These are phyloP conservation scores for Dalbergia cochinchinensis DNA, from an alignment of 306 rosid genomes.

Conservation along the genomic window DNA sequence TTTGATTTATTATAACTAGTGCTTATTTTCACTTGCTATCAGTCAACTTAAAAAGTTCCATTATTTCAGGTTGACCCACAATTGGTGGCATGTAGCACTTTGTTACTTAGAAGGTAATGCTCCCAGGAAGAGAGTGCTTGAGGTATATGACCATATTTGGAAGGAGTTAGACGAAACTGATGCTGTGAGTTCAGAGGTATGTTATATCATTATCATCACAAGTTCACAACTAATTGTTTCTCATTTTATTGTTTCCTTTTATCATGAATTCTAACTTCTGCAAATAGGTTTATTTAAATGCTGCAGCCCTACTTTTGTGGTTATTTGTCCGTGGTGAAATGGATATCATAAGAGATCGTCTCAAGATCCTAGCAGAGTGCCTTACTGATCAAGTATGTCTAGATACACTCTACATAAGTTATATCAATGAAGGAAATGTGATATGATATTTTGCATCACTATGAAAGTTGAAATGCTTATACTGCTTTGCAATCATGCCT, in stretches of 20 bases:
- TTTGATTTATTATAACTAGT: slow-evolving; percentile 8
- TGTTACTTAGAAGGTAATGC: slow-evolving; percentile 72
- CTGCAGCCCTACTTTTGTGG: slow-evolving; percentile 62
- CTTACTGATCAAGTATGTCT: slow-evolving; percentile 62
- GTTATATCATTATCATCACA: slow-evolving; percentile 19
- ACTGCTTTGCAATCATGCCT: neutral
- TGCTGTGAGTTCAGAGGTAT: slow-evolving; percentile 59
- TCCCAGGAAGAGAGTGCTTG: slow-evolving; percentile 53
- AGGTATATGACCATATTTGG: slow-evolving; percentile 72
- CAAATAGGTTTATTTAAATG: slow-evolving; percentile 78
- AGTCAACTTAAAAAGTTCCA: slow-evolving; percentile 11
- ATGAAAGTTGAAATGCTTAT: neutral
- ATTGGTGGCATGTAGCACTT: slow-evolving; percentile 89
- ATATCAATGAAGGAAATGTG: slow-evolving; percentile 24
- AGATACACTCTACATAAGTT: neutral
- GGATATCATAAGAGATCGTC: slow-evolving; percentile 56
- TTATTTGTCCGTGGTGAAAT: slow-evolving; percentile 59
- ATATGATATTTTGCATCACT: neutral
- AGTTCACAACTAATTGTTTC: neutral
- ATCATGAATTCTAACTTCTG: slow-evolving; percentile 32
- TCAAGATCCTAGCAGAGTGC: slow-evolving; percentile 52
- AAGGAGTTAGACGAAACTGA: slow-evolving; percentile 66
- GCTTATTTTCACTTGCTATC: slow-evolving; percentile 29
- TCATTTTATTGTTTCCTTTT: slow-evolving; percentile 3
- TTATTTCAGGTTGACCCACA: slow-evolving; percentile 78